Base-by-base conservation (phyloP, 2,329 filamentous ascomycete species). In the Cercospora beticola region DNA sequence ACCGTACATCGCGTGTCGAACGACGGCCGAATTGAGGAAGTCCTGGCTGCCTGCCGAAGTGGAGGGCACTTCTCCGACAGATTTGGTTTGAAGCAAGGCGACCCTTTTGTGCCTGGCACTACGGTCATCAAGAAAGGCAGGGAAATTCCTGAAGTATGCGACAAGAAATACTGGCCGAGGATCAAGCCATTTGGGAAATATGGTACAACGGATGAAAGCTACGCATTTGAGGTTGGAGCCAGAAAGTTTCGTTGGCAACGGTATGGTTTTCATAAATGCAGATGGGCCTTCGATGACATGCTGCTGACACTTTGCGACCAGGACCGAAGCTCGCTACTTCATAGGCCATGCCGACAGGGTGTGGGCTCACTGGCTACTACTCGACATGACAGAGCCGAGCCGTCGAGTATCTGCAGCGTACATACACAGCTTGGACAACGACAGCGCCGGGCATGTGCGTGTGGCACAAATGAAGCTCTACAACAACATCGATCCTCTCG, bases 401-500 rank as follows among this genome's bases (percentile, higher is more conserved):
- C 18, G 40, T 18, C 62, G 28, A 8, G 52, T 59, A 9, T 12
- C 16, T 30, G 62, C 62, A 9, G 33, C 57, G 7, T 65, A 58
- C 21, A 33, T 65, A 1, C 52, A 65, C n/a, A 43, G 28, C 23
- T 16, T 58, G 4, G 33, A 65, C n/a, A 28, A 58, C 9, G 33
- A 30, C 36, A 36, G 8, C 12, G 5, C 28, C 36, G 62, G 62
- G 14, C 31, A 49, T 33, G 7, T 59, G 9, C 62, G 40, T 14
- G 62, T 59, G 18, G 62, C 54, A 23, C 62, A 65, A 21, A 7
- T 65, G 18, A 65, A 65, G 18, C 52, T 58, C 21, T 65, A 59
- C 28, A n/a, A 12, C 31, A 23, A 54, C 3, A 18, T 46, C n/a
- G 52, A 36, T 5, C 52, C 62, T 16, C 23, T 40, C 14, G 52